Conservation (phyloP, 1,284 basidiomycete genomes). For the Marasmius tenuissimus region DNA sequence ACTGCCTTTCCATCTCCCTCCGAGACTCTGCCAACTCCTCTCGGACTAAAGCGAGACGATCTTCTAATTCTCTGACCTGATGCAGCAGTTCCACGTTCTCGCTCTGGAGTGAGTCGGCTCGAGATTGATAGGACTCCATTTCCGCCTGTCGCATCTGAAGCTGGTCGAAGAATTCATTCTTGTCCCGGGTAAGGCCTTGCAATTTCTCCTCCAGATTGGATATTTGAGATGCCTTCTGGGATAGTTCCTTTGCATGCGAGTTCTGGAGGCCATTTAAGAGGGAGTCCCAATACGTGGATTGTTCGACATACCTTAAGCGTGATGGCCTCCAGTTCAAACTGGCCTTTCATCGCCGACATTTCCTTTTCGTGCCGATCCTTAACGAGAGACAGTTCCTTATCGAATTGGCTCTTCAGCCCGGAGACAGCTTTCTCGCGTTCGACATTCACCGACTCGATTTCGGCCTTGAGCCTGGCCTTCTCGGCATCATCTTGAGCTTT, state of each 20-base stretch:
- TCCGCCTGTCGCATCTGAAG: slow-evolving; percentile 86
- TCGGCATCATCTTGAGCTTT: slow-evolving; percentile 57
- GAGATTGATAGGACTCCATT: slow-evolving; percentile 75
- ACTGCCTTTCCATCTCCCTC: slow-evolving; percentile 51
- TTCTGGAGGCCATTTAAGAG: slow-evolving; percentile 43
- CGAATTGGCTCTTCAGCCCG: slow-evolving; percentile 71
- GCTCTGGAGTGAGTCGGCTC: slow-evolving; percentile 71
- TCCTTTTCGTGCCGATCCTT: slow-evolving; percentile 80
- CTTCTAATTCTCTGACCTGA: slow-evolving; percentile 78
- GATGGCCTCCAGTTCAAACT: slow-evolving; percentile 77
- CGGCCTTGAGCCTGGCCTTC: slow-evolving; percentile 51
- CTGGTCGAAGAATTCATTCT: slow-evolving; percentile 79
- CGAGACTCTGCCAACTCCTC: slow-evolving; percentile 73
- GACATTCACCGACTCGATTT: slow-evolving; percentile 56
- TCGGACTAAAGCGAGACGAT: slow-evolving; percentile 66
- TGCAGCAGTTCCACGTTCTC: slow-evolving; percentile 84
- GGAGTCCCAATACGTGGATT: not conserved
- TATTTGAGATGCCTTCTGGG: slow-evolving; percentile 63
- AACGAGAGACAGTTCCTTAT: slow-evolving; percentile 65
- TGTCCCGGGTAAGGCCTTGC: slow-evolving; percentile 67
- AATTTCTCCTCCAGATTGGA: slow-evolving; percentile 69
- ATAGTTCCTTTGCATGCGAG: slow-evolving; percentile 66
- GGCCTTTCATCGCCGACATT: slow-evolving; percentile 57
- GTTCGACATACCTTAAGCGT: slow-evolving; percentile 63
- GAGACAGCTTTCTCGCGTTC: slow-evolving; percentile 74